Percentiles rank a stretch among this genome's conserved stretches.
Conservation (phyloP, 1,284 basidiomycete species). For the Tetrapyrgos nigripes region DNA sequence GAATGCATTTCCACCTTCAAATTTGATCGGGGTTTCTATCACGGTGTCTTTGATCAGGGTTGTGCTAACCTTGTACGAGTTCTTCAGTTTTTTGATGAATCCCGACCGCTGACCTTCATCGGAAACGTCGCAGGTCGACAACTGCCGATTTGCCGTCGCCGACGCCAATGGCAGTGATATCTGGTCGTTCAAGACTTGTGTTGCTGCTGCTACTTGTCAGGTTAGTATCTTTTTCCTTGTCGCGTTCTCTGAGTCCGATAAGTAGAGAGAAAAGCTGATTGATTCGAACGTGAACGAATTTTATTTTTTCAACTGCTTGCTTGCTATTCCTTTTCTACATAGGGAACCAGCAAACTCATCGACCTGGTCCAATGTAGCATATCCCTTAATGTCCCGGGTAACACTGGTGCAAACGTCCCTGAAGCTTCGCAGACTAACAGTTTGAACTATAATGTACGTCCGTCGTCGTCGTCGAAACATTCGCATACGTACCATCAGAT, state of each 20-base stretch:
- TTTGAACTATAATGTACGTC: constrained; percentile 2
- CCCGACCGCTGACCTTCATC: too few species aligned
- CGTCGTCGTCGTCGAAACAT: background rate
- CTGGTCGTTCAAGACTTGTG: background rate
- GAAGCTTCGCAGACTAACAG: background rate
- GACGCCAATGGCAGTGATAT: background rate
- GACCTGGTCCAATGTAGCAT: constrained; percentile 9
- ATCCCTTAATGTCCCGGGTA: too few species aligned
- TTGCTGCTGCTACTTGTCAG: constrained; percentile 7
- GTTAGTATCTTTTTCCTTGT: background rate
- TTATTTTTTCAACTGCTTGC: too few species aligned
- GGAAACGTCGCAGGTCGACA: constrained; percentile 6
- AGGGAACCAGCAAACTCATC: constrained; percentile 4
- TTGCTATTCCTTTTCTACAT: too few species aligned
- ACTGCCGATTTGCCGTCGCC: constrained; percentile 7
- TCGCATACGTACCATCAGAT: background rate
- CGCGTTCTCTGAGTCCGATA: background rate
- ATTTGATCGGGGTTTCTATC: constrained; percentile 5
- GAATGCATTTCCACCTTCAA: constrained; percentile 11
- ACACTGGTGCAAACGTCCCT: background rate
- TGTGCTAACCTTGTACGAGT: constrained; percentile 8
- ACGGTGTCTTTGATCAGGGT: constrained; percentile 6
- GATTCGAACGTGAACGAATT: too few species aligned
- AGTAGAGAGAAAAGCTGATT: background rate
- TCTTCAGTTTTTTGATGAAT: too few species aligned